Base-by-base conservation (phyloP, 306 rosid genomes). In the Casuarina equisetifolia region DNA sequence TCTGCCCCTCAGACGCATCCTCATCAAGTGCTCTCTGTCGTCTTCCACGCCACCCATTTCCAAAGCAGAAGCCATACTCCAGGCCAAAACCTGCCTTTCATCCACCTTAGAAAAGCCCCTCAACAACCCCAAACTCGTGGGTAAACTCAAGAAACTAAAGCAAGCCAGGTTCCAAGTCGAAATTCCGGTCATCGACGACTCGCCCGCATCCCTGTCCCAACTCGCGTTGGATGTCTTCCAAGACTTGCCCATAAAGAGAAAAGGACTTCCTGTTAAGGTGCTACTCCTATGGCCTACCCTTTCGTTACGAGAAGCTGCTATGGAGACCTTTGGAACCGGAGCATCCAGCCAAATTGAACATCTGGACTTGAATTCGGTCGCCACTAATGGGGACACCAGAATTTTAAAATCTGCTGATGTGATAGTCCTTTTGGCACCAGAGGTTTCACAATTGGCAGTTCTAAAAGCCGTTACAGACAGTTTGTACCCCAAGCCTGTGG, bases 81-180 rank as follows among this genome's bases (percentile, higher is more conserved):
- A 92, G 79, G 99, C 96, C 82, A 91, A 88, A 74, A 86, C 86
- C 70, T 91, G 97, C 67, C 92, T 95, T 88, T 85, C 90, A 50
- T 81, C 85, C 61, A 77, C 92, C 78, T 78, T 91, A 69, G 91
- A 91, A 74, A 91, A 90, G 79, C 97, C 97, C 75, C 91, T 95
- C 82, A 92, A 89, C 88, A 92, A 86, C 84, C 83, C 89, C 73
- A 90, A 85, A 72, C 87, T 90, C 64, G 70, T 91, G 51, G 91
- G 83, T 55, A 91, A 83, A 79, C 59, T 82, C 75, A 92, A 92
- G 88, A 92, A 89, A 61, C 81, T 83, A 11, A 91, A 74, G 74
- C 97, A 95, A 64, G 96, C 99, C 72, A 84, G 89, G 40, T 90
- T 92, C 75, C 84, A 88, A 48, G 76, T 95, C 42, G 97, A 95